Evolutionary conservation across 208 protist species (phyloP), one percentile per base, ranked within the genome.

Genomic region (Leishmania turanica): DNA sequence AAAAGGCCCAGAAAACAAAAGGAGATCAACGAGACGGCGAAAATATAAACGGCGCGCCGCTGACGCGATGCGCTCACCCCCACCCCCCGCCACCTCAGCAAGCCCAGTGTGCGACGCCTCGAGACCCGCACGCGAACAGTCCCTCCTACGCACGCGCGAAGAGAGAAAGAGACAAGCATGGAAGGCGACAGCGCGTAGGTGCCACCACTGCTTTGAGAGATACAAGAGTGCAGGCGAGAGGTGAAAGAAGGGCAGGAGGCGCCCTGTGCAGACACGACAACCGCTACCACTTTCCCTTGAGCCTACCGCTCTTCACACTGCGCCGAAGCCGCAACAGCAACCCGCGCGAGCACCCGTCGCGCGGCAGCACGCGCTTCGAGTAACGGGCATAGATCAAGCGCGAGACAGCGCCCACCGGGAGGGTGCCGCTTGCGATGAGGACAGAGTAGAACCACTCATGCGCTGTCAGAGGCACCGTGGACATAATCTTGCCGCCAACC

Each of bases 401-500:
- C 3, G 88, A 82, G 19, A 86, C 19, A 9, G 79, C 86, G 15
- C 91, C 91, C 13, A 96, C 88, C 0, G 88, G 73, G 31, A 97
- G 86, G 27, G 85, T 91, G 40, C 73, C 58, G 45, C 82, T 89
- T 5, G 88, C 92, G 42, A 93, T 86, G 9, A 79, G 0, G 13
- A 93, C 71, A 31, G 87, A 95, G 47, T 88, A 90, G 34, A 92
- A 40, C 93, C 95, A 97, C 77, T 97, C 89, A 8, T 80, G 40
- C 21, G 77, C 17, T 27, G 81, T 90, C 17, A 97, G 78, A n/a
- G 95, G 95, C 74, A 95, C 90, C 7, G 93, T 96, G 58, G 83
- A 89, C 91, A 97, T 96, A 62, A 96, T 88, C 68, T 87, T 85
- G 34, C 95, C 93, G 21, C 95, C 95, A 69, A 87, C 91, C 84